These are phyloP conservation scores for Saccharomyces pastorianus DNA, from an alignment of 1,139 yeast species.

Conservation along the genomic window DNA sequence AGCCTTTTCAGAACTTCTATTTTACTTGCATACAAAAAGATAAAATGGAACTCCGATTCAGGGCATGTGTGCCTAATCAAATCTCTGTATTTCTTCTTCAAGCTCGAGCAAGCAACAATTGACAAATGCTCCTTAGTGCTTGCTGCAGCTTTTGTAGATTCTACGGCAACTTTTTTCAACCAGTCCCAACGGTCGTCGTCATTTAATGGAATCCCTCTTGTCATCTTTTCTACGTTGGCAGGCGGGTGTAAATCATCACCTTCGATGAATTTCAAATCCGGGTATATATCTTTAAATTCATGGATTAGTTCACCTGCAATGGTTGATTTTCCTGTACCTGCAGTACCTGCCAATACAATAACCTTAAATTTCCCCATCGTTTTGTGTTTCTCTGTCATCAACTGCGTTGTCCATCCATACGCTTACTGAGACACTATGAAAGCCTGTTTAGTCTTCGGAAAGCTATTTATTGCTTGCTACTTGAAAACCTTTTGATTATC, in stretches of 20 bases:
- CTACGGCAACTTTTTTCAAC: slow-evolving; percentile 48
- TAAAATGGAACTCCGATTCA: slow-evolving; percentile 44
- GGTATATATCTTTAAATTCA: slow-evolving; percentile 14
- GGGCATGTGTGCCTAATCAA: slow-evolving; percentile 37
- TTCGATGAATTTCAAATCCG: slow-evolving; percentile 56
- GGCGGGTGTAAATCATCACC: slow-evolving; percentile 78
- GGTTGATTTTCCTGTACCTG: slow-evolving; percentile 89
- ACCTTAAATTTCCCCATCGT: slow-evolving; percentile 20
- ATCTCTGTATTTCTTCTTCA: slow-evolving; percentile 66
- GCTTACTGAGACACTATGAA: not conserved
- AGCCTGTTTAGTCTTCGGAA: not conserved
- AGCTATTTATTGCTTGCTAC: not conserved
- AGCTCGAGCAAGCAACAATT: slow-evolving; percentile 77
- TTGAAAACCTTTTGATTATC: not conserved
- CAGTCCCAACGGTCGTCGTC: slow-evolving; percentile 93
- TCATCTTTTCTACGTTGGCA: slow-evolving; percentile 74
- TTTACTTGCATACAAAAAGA: slow-evolving; percentile 58
- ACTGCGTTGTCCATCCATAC: not conserved
- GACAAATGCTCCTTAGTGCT: slow-evolving; percentile 31
- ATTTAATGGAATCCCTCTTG: slow-evolving; percentile 64
- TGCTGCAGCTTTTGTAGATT: slow-evolving; percentile 35
- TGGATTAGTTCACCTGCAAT: slow-evolving; percentile 49
- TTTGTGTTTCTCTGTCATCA: not conserved
- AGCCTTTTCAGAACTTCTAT: slow-evolving; percentile 58
- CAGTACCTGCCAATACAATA: slow-evolving; percentile 73